Evolutionary conservation across 306 rosid genomes (phyloP), one percentile per base, ranked within the genome.

Genomic region (Cicer yamashitae): DNA sequence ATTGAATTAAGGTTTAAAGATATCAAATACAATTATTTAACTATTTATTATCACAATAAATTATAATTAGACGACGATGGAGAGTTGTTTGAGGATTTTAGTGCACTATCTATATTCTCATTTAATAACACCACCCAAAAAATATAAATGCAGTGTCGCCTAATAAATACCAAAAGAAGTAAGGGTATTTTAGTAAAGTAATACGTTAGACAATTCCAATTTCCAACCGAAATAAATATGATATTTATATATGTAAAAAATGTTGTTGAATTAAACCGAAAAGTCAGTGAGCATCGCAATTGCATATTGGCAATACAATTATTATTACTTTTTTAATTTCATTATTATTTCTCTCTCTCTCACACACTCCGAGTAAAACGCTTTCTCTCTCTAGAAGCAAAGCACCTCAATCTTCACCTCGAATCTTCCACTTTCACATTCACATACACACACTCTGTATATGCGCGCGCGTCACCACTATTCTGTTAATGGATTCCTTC

Each of bases 401-500:
- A 72, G 78, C 68, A 79, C 67, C 77, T 61, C 66, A 70, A 22
- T 71, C 57, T 48, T 37, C 62, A 53, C 82, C 73, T 66, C 83
- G 84, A 87, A 80, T 87, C 88, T 87, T 88, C 12, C 76, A 70
- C 73, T 40, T 6, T 53, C 10, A 14, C 78, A 57, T 6, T 18
- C 67, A 39, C 48, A 50, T 47, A 11, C 18, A 38, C 8, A 25
- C 34, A 25, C 34, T 25, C 34, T 25, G 34, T 25, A 25, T 45
- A 71, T 45, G 62, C 7, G 62, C 22, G 67, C 30, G 76, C 12
- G 71, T 58, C 54, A 62, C 39, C 68, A 43, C 39, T 67, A 84
- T 62, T 79, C 57, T 10, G 77, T 77, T 72, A 76, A 84, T 86
- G 89, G 89, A 84, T 88, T 89, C 87, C 30, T 76, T 59, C 57